These are phyloP conservation scores for Tremellales sp. DNA, from an alignment of 1,284 basidiomycete genomes.

Conservation along the genomic window DNA sequence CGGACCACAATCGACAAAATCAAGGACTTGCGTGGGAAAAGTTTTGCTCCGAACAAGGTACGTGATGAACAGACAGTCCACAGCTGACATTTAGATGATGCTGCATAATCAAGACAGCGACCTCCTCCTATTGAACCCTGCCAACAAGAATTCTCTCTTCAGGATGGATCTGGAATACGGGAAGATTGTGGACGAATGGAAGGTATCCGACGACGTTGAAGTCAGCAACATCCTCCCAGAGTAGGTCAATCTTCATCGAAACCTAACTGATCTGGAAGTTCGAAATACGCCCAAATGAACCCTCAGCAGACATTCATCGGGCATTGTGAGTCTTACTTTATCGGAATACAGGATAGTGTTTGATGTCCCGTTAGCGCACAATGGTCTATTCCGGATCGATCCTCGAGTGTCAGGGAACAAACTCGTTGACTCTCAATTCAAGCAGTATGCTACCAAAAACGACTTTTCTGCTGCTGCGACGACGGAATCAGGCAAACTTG, in stretches of 20 bases:
- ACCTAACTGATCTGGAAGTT: slow-evolving; percentile 40
- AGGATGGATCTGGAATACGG: slow-evolving; percentile 92
- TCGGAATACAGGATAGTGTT: too few relatives aligned
- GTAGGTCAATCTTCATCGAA: slow-evolving; percentile 23
- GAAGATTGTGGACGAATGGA: slow-evolving; percentile 98
- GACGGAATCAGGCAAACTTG: slow-evolving; percentile 79
- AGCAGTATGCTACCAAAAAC: slow-evolving; percentile 94
- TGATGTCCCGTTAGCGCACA: slow-evolving; percentile 61
- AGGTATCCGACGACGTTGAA: slow-evolving; percentile 80
- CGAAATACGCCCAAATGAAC: slow-evolving; percentile 93
- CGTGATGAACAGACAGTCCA: slow-evolving; percentile 14
- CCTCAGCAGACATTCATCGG: slow-evolving; percentile 91
- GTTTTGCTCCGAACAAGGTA: slow-evolving; percentile 83
- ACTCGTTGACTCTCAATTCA: slow-evolving; percentile 91
- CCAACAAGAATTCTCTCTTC: slow-evolving; percentile 79
- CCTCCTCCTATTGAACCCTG: slow-evolving; percentile 89
- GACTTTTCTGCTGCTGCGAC: slow-evolving; percentile 92
- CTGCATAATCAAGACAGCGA: slow-evolving; percentile 94
- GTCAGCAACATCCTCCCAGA: slow-evolving; percentile 89
- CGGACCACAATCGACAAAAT: slow-evolving; percentile 84
- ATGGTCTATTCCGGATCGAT: slow-evolving; percentile 95
- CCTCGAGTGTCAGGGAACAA: slow-evolving; percentile 86
- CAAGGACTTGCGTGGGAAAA: slow-evolving; percentile 73
- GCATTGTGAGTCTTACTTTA: slow-evolving; percentile 37
- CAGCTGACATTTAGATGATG: slow-evolving; percentile 68